A percentile compares a stretch with the other conserved stretches of the same genome.
phyloP scores from a whole-genome alignment of 768 basidiomycete genomes.

The Sarcomyxa edulis region DNA sequence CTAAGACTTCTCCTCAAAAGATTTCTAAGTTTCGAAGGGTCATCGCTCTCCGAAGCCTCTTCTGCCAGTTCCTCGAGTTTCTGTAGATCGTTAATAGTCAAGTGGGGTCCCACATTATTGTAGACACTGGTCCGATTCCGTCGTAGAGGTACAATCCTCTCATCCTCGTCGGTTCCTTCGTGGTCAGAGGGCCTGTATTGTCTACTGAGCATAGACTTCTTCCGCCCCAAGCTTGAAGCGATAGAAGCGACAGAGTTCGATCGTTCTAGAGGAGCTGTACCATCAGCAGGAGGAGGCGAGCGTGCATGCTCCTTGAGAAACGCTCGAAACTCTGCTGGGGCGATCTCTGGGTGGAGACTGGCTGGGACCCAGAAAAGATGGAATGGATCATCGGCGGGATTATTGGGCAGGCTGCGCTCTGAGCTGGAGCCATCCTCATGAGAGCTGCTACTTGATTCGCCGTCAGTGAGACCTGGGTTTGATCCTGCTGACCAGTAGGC shows the following conservation, averaged over 20 bases:
- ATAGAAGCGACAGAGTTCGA: conserved; percentile 40
- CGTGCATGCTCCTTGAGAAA: conserved; percentile 93
- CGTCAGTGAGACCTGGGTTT: conserved; percentile 31
- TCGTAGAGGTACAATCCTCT: conserved; percentile 58
- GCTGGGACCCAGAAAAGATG: conserved; percentile 99
- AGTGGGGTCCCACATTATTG: conserved; percentile 68
- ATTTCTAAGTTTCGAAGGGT: conserved; percentile 73
- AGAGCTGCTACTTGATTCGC: conserved; percentile 37
- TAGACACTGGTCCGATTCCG: conserved; percentile 66
- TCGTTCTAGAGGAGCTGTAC: conserved; percentile 28
- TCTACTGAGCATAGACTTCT: conserved; percentile 89
- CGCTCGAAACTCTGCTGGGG: conserved; percentile 90
- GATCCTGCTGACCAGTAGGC: conserved; percentile 41
- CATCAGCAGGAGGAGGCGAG: conserved; percentile 48
- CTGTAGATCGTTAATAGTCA: conserved; percentile 93
- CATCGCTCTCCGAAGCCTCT: conserved; percentile 79
- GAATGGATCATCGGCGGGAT: conserved; percentile 67
- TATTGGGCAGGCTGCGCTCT: conserved; percentile 21
- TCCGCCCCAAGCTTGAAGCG: conserved; percentile 61
- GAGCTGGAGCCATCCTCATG: conserved; percentile 25
- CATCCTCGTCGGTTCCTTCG: conserved; percentile 70
- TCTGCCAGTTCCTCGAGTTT: conserved; percentile 90
- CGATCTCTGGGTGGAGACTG: conserved; percentile 93
- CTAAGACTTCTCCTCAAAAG: conserved; percentile 84
- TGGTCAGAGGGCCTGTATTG: conserved; percentile 83